phyloP scores from a whole-genome alignment of 345 rosid genomes.

The Lumnitzera racemosa region DNA sequence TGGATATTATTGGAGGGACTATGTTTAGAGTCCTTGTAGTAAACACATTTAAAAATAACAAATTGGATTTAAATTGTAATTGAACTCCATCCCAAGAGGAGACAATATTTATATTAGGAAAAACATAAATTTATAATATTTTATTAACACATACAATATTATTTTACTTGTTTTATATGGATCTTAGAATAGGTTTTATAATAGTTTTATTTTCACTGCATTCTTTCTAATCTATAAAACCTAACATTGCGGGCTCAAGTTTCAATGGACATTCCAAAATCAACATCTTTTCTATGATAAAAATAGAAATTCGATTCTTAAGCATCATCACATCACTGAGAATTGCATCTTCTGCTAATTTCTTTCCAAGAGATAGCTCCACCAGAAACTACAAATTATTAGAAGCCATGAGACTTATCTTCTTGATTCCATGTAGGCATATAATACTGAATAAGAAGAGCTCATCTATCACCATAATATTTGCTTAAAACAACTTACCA shows the following conservation, averaged over 20 bases:
- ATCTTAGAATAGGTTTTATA: too few relatives aligned
- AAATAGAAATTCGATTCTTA: constrained; percentile 69
- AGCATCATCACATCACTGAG: constrained; percentile 64
- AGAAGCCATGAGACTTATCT: constrained; percentile 20
- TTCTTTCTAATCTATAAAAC: too few relatives aligned
- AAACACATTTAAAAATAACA: too few relatives aligned
- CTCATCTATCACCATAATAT: constrained; percentile 83
- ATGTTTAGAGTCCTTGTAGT: too few relatives aligned
- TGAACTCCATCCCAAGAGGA: too few relatives aligned
- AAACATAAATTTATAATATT: too few relatives aligned
- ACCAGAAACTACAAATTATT: constrained; percentile 33
- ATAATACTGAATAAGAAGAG: constrained; percentile 63
- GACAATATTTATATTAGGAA: too few relatives aligned
- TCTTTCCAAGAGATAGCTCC: constrained; percentile 22
- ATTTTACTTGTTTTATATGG: too few relatives aligned
- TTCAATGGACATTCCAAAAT: constrained; percentile 37
- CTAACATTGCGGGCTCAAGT: constrained; percentile 18
- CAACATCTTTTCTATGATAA: constrained; percentile 29
- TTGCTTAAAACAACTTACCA: constrained; percentile 41
- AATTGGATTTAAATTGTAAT: too few relatives aligned
- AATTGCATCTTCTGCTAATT: constrained; percentile 39
- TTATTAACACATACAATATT: too few relatives aligned
- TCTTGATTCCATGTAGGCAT: constrained; percentile 23
- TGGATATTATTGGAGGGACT: too few relatives aligned
- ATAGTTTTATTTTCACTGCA: too few relatives aligned